These are phyloP conservation scores for Jackrogersella multiformis DNA, from an alignment of 495 filamentous ascomycete genomes.

Conservation along the genomic window DNA sequence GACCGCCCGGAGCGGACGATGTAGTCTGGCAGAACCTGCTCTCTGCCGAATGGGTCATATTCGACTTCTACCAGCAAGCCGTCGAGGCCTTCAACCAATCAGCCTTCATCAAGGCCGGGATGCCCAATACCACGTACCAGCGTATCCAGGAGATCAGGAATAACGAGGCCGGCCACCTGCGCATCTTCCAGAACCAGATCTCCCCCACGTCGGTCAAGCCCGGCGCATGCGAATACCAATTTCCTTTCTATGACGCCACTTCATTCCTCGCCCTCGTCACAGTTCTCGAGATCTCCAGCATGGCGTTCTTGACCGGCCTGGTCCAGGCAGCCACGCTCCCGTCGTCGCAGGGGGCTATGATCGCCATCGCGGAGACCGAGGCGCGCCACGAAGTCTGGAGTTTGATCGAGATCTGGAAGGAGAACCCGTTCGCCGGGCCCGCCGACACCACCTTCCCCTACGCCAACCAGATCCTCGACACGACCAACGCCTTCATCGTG, in stretches of 20 bases:
- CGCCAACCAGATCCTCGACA: conserved; percentile 63
- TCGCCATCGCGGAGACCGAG: conserved; percentile 60
- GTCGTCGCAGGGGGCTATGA: conserved; percentile 54
- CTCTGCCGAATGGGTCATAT: conserved; percentile 64
- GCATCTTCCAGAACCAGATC: conserved; percentile 64
- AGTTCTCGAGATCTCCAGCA: conserved; percentile 61
- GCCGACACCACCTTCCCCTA: conserved; percentile 63
- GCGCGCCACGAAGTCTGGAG: conserved; percentile 61
- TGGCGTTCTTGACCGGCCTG: conserved; percentile 64
- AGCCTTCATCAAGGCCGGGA: conserved; percentile 53
- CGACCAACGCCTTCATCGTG: conserved; percentile 59
- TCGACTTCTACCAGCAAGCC: conserved; percentile 62
- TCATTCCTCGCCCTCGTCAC: conserved; percentile 58
- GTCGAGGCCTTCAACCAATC: conserved; percentile 56
- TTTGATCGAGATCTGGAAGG: conserved; percentile 61
- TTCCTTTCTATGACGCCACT: conserved; percentile 50
- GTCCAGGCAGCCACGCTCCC: conserved; percentile 53
- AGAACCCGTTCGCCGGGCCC: conserved; percentile 60
- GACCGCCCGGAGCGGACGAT: conserved; percentile 56
- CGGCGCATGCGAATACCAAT: conserved; percentile 60
- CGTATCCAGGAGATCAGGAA: conserved; percentile 64
- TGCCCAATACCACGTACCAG: conserved; percentile 58
- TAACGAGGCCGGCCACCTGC: conserved; percentile 66
- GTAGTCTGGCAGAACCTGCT: conserved; percentile 63
- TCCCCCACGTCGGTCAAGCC: conserved; percentile 62